Percentiles rank a stretch among this genome's conserved stretches.
Conservation (phyloP, 805 yeast species). For the Yamadazyma takamatsuzukensis region DNA sequence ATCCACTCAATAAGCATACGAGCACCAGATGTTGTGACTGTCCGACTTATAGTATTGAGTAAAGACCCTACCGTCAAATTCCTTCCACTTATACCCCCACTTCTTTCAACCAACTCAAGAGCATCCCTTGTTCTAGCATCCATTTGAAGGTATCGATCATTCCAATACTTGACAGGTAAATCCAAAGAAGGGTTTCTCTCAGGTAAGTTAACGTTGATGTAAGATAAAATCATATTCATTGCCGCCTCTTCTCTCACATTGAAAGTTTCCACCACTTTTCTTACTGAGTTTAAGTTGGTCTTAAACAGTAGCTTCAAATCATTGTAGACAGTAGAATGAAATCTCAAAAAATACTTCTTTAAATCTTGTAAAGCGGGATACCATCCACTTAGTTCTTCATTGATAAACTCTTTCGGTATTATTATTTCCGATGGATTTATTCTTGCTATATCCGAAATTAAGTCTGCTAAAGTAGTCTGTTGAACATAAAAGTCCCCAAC, state of each 20-base stretch:
- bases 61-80: constrained; percentile 65
- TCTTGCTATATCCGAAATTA: constrained; percentile 70
- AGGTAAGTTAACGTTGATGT: constrained; percentile 72
- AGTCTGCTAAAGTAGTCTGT: constrained; percentile 52
- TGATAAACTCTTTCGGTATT: constrained; percentile 45
- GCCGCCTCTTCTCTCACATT: constrained; percentile 55
- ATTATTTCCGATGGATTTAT: constrained; percentile 80
- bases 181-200: constrained; percentile 59
- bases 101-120: constrained; percentile 63
- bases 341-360: constrained; percentile 57
- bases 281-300: constrained; percentile 32
- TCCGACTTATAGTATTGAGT: constrained; percentile 63
- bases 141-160: constrained; percentile 60
- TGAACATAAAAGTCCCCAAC: constrained; percentile 77
- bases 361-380: constrained; percentile 56
- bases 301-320: constrained; percentile 32
- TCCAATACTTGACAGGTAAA: constrained; percentile 57
- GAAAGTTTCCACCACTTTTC: constrained; percentile 29
- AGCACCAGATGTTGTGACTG: constrained; percentile 79
- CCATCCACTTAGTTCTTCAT: constrained; percentile 48
- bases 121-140: constrained; percentile 79
- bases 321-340: constrained; percentile 33
- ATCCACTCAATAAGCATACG: constrained; percentile 80
- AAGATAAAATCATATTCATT: constrained; percentile 54
- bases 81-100: constrained; percentile 31